Conservation (phyloP, 345 rosid species). For the Limnanthes douglasii region DNA sequence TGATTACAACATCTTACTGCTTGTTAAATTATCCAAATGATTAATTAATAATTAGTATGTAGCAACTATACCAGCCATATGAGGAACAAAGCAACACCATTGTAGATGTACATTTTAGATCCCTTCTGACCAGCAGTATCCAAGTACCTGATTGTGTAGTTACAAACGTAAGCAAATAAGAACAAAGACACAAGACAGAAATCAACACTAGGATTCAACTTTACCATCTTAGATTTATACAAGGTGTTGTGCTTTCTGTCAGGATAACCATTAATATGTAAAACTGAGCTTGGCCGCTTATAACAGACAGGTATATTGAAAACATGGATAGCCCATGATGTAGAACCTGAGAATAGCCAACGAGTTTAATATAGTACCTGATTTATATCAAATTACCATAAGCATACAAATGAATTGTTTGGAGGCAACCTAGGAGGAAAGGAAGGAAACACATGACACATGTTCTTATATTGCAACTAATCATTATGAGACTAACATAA, state of each 20-base stretch:
- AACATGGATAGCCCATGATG: slow-evolving; percentile 74
- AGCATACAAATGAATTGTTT: neutral
- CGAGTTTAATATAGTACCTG: neutral
- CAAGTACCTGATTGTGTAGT: slow-evolving; percentile 40
- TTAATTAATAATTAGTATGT: no score
- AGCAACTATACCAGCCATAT: slow-evolving; percentile 84
- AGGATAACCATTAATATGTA: slow-evolving; percentile 78
- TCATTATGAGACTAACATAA: neutral
- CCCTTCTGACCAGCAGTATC: slow-evolving; percentile 59
- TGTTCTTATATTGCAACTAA: neutral
- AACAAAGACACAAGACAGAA: neutral
- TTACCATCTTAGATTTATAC: slow-evolving; percentile 81
- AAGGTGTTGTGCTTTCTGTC: slow-evolving; percentile 65
- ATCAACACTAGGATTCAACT: slow-evolving; percentile 1
- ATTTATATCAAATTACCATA: neutral
- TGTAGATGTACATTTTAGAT: slow-evolving; percentile 37
- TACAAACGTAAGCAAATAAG: neutral
- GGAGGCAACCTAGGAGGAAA: neutral
- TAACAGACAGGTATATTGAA: slow-evolving; percentile 44
- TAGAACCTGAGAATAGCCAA: slow-evolving; percentile 26
- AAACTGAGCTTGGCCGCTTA: slow-evolving; percentile 60
- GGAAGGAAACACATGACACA: neutral
- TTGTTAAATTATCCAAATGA: no score
- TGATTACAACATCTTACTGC: no score
- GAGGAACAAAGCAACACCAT: slow-evolving; percentile 59